Evolutionary conservation across 306 rosid genomes (phyloP).

Genomic region (Rosa multiflora): DNA sequence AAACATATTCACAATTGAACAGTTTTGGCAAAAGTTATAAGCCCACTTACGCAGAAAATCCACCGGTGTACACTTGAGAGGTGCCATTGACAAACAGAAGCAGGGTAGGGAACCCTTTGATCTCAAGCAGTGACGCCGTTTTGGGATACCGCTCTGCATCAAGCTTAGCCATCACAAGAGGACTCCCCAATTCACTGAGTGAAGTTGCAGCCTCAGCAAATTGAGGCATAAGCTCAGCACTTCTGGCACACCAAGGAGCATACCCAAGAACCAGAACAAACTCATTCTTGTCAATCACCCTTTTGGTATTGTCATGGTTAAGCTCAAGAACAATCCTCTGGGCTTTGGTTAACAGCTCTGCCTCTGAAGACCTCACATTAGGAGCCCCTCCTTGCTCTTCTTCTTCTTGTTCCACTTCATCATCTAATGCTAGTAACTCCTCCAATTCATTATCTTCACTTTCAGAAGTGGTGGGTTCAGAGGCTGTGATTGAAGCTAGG

Average conservation of each 20-base stretch:
- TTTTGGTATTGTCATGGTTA: slow-evolving; percentile 64
- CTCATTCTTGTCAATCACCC: slow-evolving; percentile 63
- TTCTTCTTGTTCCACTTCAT: slow-evolving; percentile 50
- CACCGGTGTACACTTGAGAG: slow-evolving; percentile 79
- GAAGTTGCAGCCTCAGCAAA: slow-evolving; percentile 92
- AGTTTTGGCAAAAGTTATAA: slow-evolving; percentile 5
- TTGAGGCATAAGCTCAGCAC: slow-evolving; percentile 95
- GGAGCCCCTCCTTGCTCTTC: slow-evolving; percentile 28
- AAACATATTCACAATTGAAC: slow-evolving; percentile 1
- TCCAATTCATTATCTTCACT: slow-evolving; percentile 55
- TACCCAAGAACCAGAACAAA: slow-evolving; percentile 81
- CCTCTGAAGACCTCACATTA: slow-evolving; percentile 64
- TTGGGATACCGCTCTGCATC: slow-evolving; percentile 81
- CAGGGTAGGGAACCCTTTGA: slow-evolving; percentile 89
- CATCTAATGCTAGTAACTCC: slow-evolving; percentile 79
- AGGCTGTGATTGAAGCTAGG: slow-evolving; percentile 34
- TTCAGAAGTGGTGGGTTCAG: slow-evolving; percentile 38
- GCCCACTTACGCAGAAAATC: slow-evolving; percentile 69
- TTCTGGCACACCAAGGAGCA: slow-evolving; percentile 95
- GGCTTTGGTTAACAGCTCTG: slow-evolving; percentile 70
- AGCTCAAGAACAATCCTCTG: slow-evolving; percentile 89
- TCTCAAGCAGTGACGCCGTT: slow-evolving; percentile 67
- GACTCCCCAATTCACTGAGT: slow-evolving; percentile 58
- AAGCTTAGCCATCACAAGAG: slow-evolving; percentile 81
- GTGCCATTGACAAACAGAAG: slow-evolving; percentile 85